These are phyloP conservation scores for Lonicera japonica DNA, from an alignment of 129 eudicot genomes.

Conservation along the genomic window DNA sequence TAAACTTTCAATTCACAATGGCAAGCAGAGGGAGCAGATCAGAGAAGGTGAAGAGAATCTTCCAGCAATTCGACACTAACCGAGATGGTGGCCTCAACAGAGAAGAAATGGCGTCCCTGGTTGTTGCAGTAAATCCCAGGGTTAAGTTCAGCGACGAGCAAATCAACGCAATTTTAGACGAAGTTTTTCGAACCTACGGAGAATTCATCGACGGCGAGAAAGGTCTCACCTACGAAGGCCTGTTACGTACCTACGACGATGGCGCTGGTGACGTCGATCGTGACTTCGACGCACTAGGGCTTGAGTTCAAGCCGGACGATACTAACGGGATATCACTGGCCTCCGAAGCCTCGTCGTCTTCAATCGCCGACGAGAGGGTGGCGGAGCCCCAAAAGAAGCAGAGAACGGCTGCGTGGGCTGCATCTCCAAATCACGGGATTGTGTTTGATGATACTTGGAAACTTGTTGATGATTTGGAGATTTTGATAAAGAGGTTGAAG, in stretches of 20 bases:
- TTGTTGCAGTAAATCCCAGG: slow-evolving; percentile 97
- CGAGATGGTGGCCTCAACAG: slow-evolving; percentile 77
- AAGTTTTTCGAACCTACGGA: slow-evolving; percentile 77
- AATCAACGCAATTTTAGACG: slow-evolving; percentile 84
- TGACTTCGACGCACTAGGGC: slow-evolving; percentile 86
- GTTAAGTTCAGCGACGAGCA: slow-evolving; percentile 92
- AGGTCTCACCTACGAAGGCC: slow-evolving; percentile 77
- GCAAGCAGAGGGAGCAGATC: slow-evolving; percentile 87
- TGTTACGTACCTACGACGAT: slow-evolving; percentile 85
- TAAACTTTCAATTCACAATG: slow-evolving; percentile 30
- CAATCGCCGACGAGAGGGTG: slow-evolving; percentile 46
- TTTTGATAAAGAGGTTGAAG: slow-evolving; percentile 59
- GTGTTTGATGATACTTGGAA: slow-evolving; percentile 95
- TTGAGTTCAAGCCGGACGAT: slow-evolving; percentile 53
- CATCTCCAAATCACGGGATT: slow-evolving; percentile 87
- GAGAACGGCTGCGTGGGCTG: slow-evolving; percentile 89
- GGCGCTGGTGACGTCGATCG: slow-evolving; percentile 99
- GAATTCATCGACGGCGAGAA: slow-evolving; percentile 77
- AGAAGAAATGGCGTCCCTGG: slow-evolving; percentile 88
- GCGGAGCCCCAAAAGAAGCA: slow-evolving; percentile 58
- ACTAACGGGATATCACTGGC: slow-evolving; percentile 18
- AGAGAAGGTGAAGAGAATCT: slow-evolving; percentile 85
- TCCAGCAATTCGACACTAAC: slow-evolving; percentile 82
- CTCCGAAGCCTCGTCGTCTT: slow-evolving; percentile 48
- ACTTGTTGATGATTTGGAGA: slow-evolving; percentile 77